A percentile compares a stretch with the other conserved stretches of the same genome.
These are phyloP conservation scores for Fusarium citri DNA, from an alignment of 2,329 filamentous ascomycete genomes.

Conservation along the genomic window DNA sequence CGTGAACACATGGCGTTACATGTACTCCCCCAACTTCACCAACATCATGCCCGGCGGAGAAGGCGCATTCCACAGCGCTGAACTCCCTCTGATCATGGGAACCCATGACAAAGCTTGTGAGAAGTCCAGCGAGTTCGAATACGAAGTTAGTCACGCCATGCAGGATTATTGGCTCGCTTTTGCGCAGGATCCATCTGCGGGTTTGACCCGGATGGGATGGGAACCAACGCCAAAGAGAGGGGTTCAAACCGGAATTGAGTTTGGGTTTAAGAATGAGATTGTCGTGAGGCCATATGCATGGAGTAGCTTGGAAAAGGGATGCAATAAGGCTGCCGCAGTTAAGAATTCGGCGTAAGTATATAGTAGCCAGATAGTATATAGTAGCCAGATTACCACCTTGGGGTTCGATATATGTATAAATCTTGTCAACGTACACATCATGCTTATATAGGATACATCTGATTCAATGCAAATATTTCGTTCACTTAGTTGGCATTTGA, in stretches of 20 bases:
- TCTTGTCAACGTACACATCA: not conserved
- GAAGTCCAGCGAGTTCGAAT: constrained; percentile 3
- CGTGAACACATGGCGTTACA: constrained; percentile 7
- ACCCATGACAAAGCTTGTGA: not conserved
- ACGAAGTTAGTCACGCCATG: constrained; percentile 4
- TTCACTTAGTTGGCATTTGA: not conserved
- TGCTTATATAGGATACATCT: not conserved
- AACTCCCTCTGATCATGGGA: constrained; percentile 11
- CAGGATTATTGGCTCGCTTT: constrained; percentile 13
- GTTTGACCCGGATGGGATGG: not conserved
- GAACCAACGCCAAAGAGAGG: not conserved
- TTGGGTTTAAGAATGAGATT: constrained; percentile 1
- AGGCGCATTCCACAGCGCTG: not conserved
- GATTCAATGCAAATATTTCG: not conserved
- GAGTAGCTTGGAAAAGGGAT: not conserved
- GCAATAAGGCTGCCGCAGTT: constrained; percentile 2
- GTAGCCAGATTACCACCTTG: not conserved
- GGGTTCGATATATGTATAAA: not conserved
- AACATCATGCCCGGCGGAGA: constrained; percentile 15
- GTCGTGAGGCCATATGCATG: not conserved
- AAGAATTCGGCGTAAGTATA: not conserved
- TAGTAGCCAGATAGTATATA: no score
- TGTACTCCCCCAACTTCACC: constrained; percentile 20
- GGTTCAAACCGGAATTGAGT: not conserved
- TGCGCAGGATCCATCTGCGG: not conserved